A percentile compares a stretch with the other conserved stretches of the same genome.
Conservation (phyloP, 495 filamentous ascomycete genomes). For the Evansstolkia leycettana region DNA sequence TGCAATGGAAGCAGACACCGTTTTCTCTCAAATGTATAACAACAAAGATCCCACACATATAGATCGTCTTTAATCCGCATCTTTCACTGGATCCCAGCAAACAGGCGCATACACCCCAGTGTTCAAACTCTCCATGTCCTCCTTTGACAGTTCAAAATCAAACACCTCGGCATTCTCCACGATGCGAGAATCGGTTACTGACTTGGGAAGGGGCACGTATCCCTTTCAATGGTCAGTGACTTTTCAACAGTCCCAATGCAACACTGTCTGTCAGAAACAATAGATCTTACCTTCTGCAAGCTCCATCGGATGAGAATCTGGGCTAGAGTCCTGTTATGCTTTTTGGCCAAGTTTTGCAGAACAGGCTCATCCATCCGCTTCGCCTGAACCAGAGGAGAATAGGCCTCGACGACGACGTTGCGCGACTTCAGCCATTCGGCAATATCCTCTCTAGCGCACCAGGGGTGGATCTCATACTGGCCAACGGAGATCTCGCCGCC, state of each 20-base stretch:
- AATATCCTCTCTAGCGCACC: constrained; percentile 67
- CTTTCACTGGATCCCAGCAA: constrained; percentile 61
- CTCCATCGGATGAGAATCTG: constrained; percentile 83
- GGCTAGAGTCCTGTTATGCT: constrained; percentile 59
- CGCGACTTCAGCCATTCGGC: constrained; percentile 60
- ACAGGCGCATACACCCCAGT: constrained; percentile 48
- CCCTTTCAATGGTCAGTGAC: constrained; percentile 43
- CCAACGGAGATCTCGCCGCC: constrained; percentile 71
- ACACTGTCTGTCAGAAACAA: constrained; percentile 24
- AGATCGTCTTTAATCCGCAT: constrained; percentile 5
- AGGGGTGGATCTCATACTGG: constrained; percentile 86
- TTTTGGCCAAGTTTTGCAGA: constrained; percentile 47
- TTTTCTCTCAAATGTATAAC: too few relatives aligned
- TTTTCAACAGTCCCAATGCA: constrained; percentile 10
- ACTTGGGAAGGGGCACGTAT: constrained; percentile 53
- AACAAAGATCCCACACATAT: too few relatives aligned
- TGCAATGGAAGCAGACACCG: too few relatives aligned
- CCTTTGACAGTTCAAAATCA: constrained; percentile 60
- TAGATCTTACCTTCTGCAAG: constrained; percentile 54
- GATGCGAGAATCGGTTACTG: constrained; percentile 45
- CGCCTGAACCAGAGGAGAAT: constrained; percentile 63
- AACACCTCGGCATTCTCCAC: constrained; percentile 66
- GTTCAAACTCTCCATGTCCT: constrained; percentile 44
- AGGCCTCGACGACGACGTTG: constrained; percentile 65
- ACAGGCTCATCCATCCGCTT: constrained; percentile 52